Conservation (phyloP, 139 green algal genomes). For the Volvox reticuliferus region DNA sequence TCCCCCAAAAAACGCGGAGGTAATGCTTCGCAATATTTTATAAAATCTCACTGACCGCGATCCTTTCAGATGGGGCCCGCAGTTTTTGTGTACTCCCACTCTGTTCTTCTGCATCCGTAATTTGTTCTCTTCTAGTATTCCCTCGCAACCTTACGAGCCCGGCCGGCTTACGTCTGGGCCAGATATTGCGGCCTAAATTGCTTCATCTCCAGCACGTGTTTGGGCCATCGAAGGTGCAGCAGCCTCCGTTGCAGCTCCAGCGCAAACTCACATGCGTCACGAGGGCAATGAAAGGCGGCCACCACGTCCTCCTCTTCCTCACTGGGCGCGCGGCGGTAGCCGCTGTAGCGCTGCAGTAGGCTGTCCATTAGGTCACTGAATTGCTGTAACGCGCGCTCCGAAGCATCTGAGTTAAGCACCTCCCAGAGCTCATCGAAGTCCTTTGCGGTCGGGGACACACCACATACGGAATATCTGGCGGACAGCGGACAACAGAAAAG, state of each 20-base stretch:
- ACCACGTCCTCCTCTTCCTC: constrained; percentile 42
- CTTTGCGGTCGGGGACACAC: neutral
- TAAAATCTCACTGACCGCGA: no score
- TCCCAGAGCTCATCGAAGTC: constrained; percentile 50
- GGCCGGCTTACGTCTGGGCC: neutral
- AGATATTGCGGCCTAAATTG: constrained; percentile 40
- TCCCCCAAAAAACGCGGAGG: no score
- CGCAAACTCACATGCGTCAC: constrained; percentile 42
- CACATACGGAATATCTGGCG: no score
- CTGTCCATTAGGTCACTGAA: neutral
- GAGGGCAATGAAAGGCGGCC: constrained; percentile 40
- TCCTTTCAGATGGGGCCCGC: no score
- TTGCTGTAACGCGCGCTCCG: constrained; percentile 20
- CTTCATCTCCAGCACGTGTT: constrained; percentile 38
- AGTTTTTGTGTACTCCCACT: no score
- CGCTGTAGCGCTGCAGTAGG: constrained; percentile 18
- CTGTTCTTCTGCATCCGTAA: no score
- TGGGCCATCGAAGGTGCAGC: constrained; percentile 24
- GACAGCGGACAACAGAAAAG: neutral
- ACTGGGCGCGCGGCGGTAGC: constrained; percentile 5
- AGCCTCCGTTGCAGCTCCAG: constrained; percentile 42
- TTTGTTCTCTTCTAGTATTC: no score
- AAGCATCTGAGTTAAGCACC: constrained; percentile 27
- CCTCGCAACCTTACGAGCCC: no score
- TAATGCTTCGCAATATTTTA: no score